A percentile compares a stretch with the other conserved stretches of the same genome.
phyloP scores from a whole-genome alignment of 305 asterid genomes.

The Fraxinus angustifolia region DNA sequence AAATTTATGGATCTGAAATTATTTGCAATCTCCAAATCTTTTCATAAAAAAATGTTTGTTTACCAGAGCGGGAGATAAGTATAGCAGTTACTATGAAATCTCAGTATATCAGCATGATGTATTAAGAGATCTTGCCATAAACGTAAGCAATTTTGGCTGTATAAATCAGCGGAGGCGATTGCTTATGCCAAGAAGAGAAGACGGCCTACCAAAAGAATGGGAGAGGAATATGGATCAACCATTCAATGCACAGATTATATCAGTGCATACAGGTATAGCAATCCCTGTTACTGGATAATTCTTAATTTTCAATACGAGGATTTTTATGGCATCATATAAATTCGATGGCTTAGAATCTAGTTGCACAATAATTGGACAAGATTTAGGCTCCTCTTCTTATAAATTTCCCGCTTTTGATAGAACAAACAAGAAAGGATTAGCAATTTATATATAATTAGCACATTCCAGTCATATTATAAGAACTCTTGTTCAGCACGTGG shows the following conservation, averaged over 20 bases:
- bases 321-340: not conserved
- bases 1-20: not conserved
- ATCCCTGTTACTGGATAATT: not conserved
- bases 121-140: slow-evolving; percentile 75
- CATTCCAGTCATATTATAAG: not conserved
- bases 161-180: slow-evolving; percentile 57
- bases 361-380: not conserved
- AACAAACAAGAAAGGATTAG: not conserved
- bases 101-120: slow-evolving; percentile 88
- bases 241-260: slow-evolving; percentile 70
- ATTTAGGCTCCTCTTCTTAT: not conserved
- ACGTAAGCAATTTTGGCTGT: slow-evolving; percentile 50
- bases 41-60: not conserved
- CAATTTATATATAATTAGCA: not conserved
- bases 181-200: slow-evolving; percentile 77
- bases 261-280: slow-evolving; percentile 73
- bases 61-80: slow-evolving; percentile 75
- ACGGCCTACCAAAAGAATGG: slow-evolving; percentile 78
- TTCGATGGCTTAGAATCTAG: not conserved
- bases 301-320: not conserved
- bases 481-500: not conserved
- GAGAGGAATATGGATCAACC: slow-evolving; percentile 65
- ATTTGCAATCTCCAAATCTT: not conserved
- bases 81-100: slow-evolving; percentile 80
- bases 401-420: not conserved